Percentiles rank a stretch among this genome's conserved stretches.
These are phyloP conservation scores for Acacia crassicarpa DNA, from an alignment of 306 rosid species.

Conservation along the genomic window DNA sequence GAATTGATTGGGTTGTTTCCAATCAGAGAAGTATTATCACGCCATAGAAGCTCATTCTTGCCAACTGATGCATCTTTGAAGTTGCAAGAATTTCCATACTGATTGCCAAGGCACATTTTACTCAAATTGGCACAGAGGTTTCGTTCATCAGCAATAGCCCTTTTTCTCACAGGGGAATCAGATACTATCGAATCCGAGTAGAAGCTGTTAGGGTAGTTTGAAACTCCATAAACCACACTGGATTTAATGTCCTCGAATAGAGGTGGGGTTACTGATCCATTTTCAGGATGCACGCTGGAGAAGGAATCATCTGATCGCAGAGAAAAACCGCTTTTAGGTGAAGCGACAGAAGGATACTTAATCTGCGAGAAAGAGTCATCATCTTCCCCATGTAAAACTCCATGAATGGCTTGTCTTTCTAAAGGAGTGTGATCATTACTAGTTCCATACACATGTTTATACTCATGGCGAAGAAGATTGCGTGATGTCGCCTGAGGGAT, in stretches of 20 bases:
- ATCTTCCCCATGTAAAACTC: background rate
- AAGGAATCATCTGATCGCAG: constrained; percentile 11
- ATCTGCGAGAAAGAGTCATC: background rate
- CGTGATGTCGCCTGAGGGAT: constrained; percentile 5
- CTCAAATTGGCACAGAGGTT: background rate
- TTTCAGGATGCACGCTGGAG: constrained; percentile 30
- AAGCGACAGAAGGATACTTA: background rate
- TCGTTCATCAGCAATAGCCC: background rate
- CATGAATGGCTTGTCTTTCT: background rate
- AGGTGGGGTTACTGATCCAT: constrained; percentile 44
- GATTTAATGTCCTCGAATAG: constrained; percentile 39
- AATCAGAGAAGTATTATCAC: background rate
- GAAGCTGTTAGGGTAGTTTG: constrained; percentile 21
- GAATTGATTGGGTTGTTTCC: background rate
- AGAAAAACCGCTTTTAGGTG: background rate
- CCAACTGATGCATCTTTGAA: constrained; percentile 18
- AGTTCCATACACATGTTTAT: background rate
- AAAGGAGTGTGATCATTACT: background rate
- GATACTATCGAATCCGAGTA: constrained; percentile 23
- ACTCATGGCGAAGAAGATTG: background rate
- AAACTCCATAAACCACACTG: constrained; percentile 16
- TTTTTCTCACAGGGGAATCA: constrained; percentile 26
- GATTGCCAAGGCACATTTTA: background rate
- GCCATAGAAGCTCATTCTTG: constrained; percentile 13
- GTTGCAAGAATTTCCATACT: constrained; percentile 19